A percentile compares a stretch with the other conserved stretches of the same genome.
phyloP scores from a whole-genome alignment of 352 stramenopile genomes.

The Paralagenidium karlingii region DNA sequence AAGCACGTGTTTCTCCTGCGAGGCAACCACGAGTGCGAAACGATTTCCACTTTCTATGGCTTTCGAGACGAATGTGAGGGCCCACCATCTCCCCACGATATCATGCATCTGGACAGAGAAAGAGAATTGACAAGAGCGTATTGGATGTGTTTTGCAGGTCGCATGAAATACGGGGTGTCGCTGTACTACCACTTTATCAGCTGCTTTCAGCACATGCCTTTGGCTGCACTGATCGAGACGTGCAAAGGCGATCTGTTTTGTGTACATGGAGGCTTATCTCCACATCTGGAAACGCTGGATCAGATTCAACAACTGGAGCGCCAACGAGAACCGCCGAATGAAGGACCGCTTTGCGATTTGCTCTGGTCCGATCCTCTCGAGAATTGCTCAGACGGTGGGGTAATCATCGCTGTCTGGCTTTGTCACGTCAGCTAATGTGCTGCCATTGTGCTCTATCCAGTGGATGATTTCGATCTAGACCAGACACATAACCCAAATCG shows the following conservation, averaged over 20 bases:
- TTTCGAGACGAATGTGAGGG: slow-evolving; percentile 71
- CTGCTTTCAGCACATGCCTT: slow-evolving; percentile 60
- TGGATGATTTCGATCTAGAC: no score
- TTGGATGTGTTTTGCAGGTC: slow-evolving; percentile 10
- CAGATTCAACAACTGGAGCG: slow-evolving; percentile 50
- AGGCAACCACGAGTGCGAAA: slow-evolving; percentile 78
- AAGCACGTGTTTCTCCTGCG: slow-evolving; percentile 53
- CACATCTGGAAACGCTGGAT: slow-evolving; percentile 24
- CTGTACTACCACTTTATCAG: slow-evolving; percentile 73
- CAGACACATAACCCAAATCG: no score
- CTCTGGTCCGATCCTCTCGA: slow-evolving; percentile 53
- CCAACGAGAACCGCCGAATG: slow-evolving; percentile 41
- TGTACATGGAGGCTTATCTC: slow-evolving; percentile 60
- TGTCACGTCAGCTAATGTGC: no score
- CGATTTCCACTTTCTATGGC: slow-evolving; percentile 77
- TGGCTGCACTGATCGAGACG: slow-evolving; percentile 38
- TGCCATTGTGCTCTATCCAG: no score
- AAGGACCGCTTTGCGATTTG: slow-evolving; percentile 54
- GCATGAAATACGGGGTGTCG: slow-evolving; percentile 67
- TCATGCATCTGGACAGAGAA: neutral
- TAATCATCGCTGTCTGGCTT: neutral
- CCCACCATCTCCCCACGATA: no score
- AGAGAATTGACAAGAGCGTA: neutral
- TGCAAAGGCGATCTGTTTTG: slow-evolving; percentile 40
- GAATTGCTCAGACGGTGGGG: slow-evolving; percentile 15